A percentile compares a stretch with the other conserved stretches of the same genome.
Conservation (phyloP, 148 eudicot species). For the Bassia scoparia region DNA sequence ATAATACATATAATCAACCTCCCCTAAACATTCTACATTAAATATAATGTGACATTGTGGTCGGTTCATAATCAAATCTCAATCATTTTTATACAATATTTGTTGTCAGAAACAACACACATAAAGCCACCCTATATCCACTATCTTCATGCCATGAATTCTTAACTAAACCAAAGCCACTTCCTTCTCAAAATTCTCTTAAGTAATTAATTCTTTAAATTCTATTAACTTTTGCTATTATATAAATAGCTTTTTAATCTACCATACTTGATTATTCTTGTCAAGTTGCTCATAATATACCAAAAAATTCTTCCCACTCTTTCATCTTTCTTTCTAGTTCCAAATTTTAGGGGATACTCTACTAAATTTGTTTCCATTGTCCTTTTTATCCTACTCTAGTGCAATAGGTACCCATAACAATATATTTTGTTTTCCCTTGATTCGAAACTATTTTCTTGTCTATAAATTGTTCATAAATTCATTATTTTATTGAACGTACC, state of each 20-base stretch:
- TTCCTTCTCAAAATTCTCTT: not conserved
- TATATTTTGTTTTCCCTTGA: not conserved
- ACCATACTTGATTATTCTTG: conserved; percentile 16
- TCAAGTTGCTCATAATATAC: conserved; percentile 31
- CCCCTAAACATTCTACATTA: not conserved
- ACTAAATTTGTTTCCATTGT: conserved; percentile 8
- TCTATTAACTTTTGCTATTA: conserved; percentile 12
- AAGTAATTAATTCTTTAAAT: not conserved
- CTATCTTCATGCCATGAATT: conserved; percentile 17
- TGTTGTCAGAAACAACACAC: conserved; percentile 3
- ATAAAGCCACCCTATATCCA: conserved; percentile 32
- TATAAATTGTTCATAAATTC: conserved; percentile 14
- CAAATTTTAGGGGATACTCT: conserved; percentile 19
- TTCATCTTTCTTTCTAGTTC: conserved; percentile 9
- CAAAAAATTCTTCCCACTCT: not conserved
- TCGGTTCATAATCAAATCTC: conserved; percentile 27
- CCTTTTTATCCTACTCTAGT: conserved; percentile 29
- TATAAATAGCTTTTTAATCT: conserved; percentile 11
- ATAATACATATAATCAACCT: no score
- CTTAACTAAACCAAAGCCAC: conserved; percentile 16
- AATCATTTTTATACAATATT: conserved; percentile 15
- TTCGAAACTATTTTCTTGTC: not conserved
- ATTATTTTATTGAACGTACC: conserved; percentile 9
- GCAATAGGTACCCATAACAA: conserved; percentile 18
- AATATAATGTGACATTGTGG: conserved; percentile 15